Evolutionary conservation across 495 filamentous ascomycete genomes (phyloP), one percentile per base, ranked within the genome.

Genomic region (Neurospora hispaniola): DNA sequence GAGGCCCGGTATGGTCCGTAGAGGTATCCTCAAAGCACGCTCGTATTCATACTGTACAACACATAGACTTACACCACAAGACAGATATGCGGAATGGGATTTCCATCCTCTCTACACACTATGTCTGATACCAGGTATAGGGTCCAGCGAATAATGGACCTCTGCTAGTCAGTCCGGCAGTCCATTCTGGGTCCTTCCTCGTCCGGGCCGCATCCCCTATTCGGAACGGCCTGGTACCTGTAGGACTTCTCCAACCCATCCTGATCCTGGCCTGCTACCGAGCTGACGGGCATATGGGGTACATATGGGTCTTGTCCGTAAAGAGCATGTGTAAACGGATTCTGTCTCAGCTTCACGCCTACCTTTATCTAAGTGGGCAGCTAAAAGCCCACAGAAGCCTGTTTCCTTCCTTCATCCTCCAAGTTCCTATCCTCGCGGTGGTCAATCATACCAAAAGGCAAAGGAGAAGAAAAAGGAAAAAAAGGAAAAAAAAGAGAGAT

Each of bases 371-470:
- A 27, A 3, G 54, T 66, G 54, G 54, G 27, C 18, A 35, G 27
- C 54, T 38, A 10, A 62, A 62, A 62, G 54, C 54, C 54, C 14
- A 59, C 11, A 31, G 54, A 62, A 35, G 54, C 54, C 12, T 35
- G 54, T 62, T 31, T 31, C 54, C 20, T 62, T 62, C 12, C 54
- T 9, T 62, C 54, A 62, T 66, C 54, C 54, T 66, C 14, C 54
- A 35, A 18, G 27, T 35, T 35, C 35, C 27, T 35, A 18, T 6
- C 14, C 27, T 35, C 69, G 40, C 46, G 27, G 40, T 40, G 70
- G 71, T 73, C 70, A 73, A 79, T 79, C 77, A 2, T 12, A 71
- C 9, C 23, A 42, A 42, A 35, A 71, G 70, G 12, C 20, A 71
- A 71, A 20, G 48, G 2, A 9, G 16, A 59, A 42, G 59, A 18